Evolutionary conservation across 1,139 yeast genomes (phyloP).

Genomic region (Arxiozyma slooffiae): DNA sequence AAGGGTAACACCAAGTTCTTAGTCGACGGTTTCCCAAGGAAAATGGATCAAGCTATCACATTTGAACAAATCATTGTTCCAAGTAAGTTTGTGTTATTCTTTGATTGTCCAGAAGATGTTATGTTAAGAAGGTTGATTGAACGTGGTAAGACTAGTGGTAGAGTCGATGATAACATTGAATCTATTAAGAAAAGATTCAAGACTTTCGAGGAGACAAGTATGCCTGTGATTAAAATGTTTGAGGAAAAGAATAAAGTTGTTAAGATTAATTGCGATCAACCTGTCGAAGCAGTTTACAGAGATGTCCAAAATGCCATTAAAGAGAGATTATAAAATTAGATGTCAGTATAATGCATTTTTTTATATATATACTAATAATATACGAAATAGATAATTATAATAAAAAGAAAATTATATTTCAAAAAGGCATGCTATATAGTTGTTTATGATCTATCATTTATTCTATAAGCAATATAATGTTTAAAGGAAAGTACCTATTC

Average conservation of each 20-base stretch:
- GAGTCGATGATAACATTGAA: constrained; percentile 87
- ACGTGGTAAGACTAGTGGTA: constrained; percentile 91
- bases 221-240: constrained; percentile 88
- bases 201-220: constrained; percentile 78
- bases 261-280: constrained; percentile 64
- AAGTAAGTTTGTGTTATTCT: constrained; percentile 73
- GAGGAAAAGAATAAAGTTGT: constrained; percentile 69
- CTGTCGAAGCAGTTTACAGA: constrained; percentile 69
- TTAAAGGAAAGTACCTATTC: too few relatives aligned
- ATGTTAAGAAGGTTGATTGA: constrained; percentile 80
- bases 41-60: constrained; percentile 93
- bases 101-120: constrained; percentile 85
- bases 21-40: constrained; percentile 94
- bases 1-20: constrained; percentile 55
- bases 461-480: too few relatives aligned
- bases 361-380: too few relatives aligned
- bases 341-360: too few relatives aligned
- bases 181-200: constrained; percentile 81
- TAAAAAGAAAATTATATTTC: too few relatives aligned
- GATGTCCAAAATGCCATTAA: constrained; percentile 60
- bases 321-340: constrained; percentile 16
- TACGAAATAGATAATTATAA: too few relatives aligned
- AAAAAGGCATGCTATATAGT: too few relatives aligned
- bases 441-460: too few relatives aligned
- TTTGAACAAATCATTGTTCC: constrained; percentile 76